Base-by-base conservation (phyloP, 2,329 filamentous ascomycete species). In the Cryphonectria japonica region DNA sequence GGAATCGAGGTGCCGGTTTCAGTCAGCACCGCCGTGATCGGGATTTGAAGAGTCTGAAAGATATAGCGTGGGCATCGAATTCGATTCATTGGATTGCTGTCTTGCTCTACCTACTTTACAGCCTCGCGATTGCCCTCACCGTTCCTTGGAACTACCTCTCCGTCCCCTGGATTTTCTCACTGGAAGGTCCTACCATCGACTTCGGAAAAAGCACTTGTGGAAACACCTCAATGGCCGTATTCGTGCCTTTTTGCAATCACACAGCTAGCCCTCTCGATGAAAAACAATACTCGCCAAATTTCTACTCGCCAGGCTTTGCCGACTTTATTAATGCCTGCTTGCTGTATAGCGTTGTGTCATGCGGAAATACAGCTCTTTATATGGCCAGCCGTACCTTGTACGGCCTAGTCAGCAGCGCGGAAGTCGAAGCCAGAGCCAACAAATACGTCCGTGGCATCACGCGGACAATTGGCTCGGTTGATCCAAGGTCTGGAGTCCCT, bases 11-110 rank as follows among this genome's bases (percentile, higher is more conserved):
- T 8, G 0, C 59, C 19, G 22, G 19, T 37, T n/a, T 29, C 34
- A 16, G 34, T 39, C 19, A 16, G 59, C 32, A 26, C 16, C 32
- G 32, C 7, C 34, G 34, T 61, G 16, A 61, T 39, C 32, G 16
- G 5, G 59, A 61, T 39, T 26, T 61, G 59, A 34, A n/a, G 34
- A 14, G 59, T 39, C 19, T 61, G 19, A 60, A 50, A 3, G 68
- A 67, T 22, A 74, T 74, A 26, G 68, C 65, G 2, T 66, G 70
- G 37, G 67, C 73, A n/a, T 73, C 73, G 19, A 72, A 63, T 11
- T 71, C 68, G 14, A 50, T 73, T 2, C 73, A 74, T 54, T 69
- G 73, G 67, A 66, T 69, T 43, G 43, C 61, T 16, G 54, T 74
- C 26, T 11, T 59, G 5, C 52, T 72, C 34, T 71, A 74, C 26